Conservation (phyloP, 805 yeast genomes). For the Candida corydali region DNA sequence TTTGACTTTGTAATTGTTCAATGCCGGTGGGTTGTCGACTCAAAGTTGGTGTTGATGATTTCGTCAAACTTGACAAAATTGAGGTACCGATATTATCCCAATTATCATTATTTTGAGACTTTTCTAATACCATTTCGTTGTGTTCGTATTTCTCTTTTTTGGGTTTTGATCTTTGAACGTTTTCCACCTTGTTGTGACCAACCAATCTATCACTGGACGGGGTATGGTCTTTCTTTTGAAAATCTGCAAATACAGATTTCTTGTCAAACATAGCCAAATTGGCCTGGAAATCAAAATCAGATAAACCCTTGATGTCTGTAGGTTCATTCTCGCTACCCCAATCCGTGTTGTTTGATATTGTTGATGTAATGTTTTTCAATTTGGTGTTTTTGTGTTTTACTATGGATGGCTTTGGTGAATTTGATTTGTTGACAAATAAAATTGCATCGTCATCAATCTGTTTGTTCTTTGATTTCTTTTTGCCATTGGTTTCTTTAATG, state of each 20-base stretch:
- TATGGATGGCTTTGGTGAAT: constrained; percentile 8
- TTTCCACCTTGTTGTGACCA: constrained; percentile 59
- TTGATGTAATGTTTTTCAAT: background rate
- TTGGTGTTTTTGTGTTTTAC: constrained; percentile 8
- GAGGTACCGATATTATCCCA: constrained; percentile 48
- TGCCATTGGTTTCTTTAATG: constrained; percentile 15
- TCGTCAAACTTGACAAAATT: constrained; percentile 5
- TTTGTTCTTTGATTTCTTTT: constrained; percentile 5
- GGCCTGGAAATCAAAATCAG: constrained; percentile 83
- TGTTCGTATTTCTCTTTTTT: constrained; percentile 54
- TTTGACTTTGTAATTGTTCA: constrained; percentile 4
- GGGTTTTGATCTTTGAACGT: constrained; percentile 13
- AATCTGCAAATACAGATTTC: constrained; percentile 69
- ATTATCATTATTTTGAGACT: constrained; percentile 32
- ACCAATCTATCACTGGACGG: constrained; percentile 64
- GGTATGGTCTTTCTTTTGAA: constrained; percentile 59
- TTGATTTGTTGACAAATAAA: constrained; percentile 6
- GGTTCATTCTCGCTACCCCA: constrained; percentile 46
- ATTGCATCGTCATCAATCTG: constrained; percentile 4
- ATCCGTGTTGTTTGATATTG: constrained; percentile 22
- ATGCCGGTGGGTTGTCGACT: constrained; percentile 8
- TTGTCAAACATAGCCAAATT: constrained; percentile 82
- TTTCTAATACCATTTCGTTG: constrained; percentile 69
- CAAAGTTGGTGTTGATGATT: constrained; percentile 14
- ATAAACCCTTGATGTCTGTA: constrained; percentile 39